A percentile compares a stretch with the other conserved stretches of the same genome.
phyloP scores from a whole-genome alignment of 2,329 filamentous ascomycete species.

The Cytospora paraplurivora region DNA sequence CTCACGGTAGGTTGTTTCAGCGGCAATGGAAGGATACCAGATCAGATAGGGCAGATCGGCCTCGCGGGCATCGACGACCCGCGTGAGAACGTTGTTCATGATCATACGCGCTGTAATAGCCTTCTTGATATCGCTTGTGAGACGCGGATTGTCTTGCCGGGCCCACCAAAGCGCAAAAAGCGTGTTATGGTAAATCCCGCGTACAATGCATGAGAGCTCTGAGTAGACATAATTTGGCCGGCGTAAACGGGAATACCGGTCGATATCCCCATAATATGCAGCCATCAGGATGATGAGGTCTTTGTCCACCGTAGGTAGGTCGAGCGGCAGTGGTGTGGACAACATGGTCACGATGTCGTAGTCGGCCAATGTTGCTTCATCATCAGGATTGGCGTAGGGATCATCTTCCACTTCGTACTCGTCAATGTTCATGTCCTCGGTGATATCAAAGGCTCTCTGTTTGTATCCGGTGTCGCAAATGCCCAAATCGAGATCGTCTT shows the following conservation, averaged over 20 bases:
- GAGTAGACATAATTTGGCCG: background rate
- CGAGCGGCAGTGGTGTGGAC: background rate
- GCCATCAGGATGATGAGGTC: slow-evolving; percentile 9
- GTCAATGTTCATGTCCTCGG: slow-evolving; percentile 1
- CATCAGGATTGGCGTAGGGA: background rate
- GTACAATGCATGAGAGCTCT: background rate
- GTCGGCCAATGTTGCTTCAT: too few species aligned
- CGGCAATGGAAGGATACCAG: background rate
- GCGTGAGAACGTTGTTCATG: slow-evolving; percentile 1
- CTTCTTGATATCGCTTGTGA: background rate
- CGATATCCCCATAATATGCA: slow-evolving; percentile 8
- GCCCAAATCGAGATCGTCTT: too few species aligned
- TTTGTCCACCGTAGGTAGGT: slow-evolving; percentile 1
- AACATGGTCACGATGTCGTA: too few species aligned
- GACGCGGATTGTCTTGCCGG: background rate
- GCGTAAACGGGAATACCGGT: slow-evolving; percentile 2
- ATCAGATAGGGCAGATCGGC: background rate
- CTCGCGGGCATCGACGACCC: background rate
- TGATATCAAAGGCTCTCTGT: background rate
- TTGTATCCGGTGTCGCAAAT: too few species aligned
- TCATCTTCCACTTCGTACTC: background rate
- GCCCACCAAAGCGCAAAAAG: slow-evolving; percentile 5
- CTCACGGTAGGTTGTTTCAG: background rate
- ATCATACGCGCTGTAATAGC: slow-evolving; percentile 1
- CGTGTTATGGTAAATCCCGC: slow-evolving; percentile 1